Conservation (phyloP, 371 early-diverging fungal genomes). For the Haplosporangium sp. region DNA sequence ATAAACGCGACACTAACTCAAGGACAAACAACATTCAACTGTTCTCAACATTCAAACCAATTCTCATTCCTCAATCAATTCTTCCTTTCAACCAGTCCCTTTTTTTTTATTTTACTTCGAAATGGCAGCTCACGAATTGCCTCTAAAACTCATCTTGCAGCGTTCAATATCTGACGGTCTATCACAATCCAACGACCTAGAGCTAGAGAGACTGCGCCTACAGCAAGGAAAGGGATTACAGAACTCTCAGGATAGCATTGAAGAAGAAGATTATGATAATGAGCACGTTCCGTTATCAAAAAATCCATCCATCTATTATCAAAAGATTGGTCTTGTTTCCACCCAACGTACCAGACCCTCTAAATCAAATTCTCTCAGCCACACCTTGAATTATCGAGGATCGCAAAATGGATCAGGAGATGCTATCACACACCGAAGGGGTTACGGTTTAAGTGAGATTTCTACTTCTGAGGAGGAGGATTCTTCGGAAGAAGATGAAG, state of each 20-base stretch:
- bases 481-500: background rate
- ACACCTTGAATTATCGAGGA: background rate
- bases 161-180: conserved; percentile 28
- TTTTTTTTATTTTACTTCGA: background rate
- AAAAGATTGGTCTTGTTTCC: conserved; percentile 30
- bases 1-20: no score
- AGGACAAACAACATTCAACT: no score
- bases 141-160: conserved; percentile 21
- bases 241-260: background rate
- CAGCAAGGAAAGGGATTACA: background rate
- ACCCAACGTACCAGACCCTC: conserved; percentile 7
- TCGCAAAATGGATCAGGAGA: background rate
- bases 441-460: conserved; percentile 34
- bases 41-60: background rate
- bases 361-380: background rate
- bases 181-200: conserved; percentile 18
- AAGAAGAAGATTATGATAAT: background rate
- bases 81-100: background rate
- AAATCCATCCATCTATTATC: conserved; percentile 20
- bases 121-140: conserved; percentile 17
- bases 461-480: conserved; percentile 19
- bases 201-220: background rate
- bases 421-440: background rate
- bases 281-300: conserved; percentile 16
- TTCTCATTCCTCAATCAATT: background rate